Percentiles rank a stretch among this genome's conserved stretches.
Evolutionary conservation across 495 filamentous ascomycete species (phyloP).

Genomic region (Aeminium ludgeri): DNA sequence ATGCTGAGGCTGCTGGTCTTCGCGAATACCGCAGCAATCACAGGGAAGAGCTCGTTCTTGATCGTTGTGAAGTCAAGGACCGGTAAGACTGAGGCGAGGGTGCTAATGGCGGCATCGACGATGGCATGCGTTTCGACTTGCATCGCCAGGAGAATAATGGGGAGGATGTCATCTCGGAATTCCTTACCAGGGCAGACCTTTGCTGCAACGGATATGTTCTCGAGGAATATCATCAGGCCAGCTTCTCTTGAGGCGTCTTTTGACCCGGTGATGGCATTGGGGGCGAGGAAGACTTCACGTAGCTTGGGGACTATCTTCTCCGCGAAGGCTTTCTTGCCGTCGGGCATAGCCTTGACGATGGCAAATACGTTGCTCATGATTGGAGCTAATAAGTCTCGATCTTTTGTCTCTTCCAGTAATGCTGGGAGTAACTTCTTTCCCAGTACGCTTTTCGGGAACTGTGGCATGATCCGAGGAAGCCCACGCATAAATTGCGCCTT

Average conservation of each 20-base stretch:
- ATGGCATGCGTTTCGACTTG: constrained; percentile 78
- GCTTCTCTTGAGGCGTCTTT: constrained; percentile 73
- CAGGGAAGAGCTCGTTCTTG: constrained; percentile 87
- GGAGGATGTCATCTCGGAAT: constrained; percentile 88
- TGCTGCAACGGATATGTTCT: constrained; percentile 58
- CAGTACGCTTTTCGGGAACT: constrained; percentile 81
- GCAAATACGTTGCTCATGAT: constrained; percentile 83
- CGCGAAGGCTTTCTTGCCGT: constrained; percentile 56
- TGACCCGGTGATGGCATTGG: constrained; percentile 31
- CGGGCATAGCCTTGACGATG: constrained; percentile 59
- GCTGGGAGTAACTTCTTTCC: constrained; percentile 87
- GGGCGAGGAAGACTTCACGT: constrained; percentile 55
- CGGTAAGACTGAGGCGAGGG: constrained; percentile 54
- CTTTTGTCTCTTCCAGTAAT: constrained; percentile 80
- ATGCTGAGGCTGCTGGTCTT: constrained; percentile 84
- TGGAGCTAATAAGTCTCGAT: constrained; percentile 65
- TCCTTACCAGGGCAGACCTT: constrained; percentile 74
- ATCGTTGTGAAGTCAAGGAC: constrained; percentile 88
- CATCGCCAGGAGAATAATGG: constrained; percentile 61
- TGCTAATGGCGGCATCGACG: constrained; percentile 66
- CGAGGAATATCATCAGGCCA: constrained; percentile 72
- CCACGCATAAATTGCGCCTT: constrained; percentile 86
- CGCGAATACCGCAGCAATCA: constrained; percentile 74
- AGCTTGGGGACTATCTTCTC: constrained; percentile 72
- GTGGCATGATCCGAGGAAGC: constrained; percentile 63